Evolutionary conservation across 2,329 filamentous ascomycete species (phyloP), one percentile per base, ranked within the genome.

Genomic region (Pseudodiploospora longispora): DNA sequence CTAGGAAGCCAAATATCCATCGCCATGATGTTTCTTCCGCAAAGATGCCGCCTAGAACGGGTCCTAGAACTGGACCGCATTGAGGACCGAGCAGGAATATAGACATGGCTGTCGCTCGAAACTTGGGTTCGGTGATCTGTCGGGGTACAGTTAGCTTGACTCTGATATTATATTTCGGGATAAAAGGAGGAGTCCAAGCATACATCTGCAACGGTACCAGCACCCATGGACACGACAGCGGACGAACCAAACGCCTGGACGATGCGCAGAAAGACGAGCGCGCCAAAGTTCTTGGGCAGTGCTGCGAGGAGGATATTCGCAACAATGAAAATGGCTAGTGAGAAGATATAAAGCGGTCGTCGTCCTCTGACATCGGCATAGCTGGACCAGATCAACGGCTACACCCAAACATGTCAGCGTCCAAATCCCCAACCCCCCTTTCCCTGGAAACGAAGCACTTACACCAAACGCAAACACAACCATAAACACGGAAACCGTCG

Each of bases 401-500:
- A 32, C 4, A 27, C 27, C n/a, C 38, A 28, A 27, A 6, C 7
- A 33, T 33, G n/a, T 37, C 27, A 35, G 34, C 8, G 29, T 34
- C 27, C 10, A 10, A 19, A 19, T 19, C 19, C 19, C 19, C 19
- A 19, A 19, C 19, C 19, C 19, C 19, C 19, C 19, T 19, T 19
- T 19, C 19, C 38, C 19, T 8, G 3, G 7, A 27, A 19, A 31
- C 29, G 33, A 9, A 8, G 10, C 4, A 53, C 58, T 48, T 42
- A 62, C 58, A 6, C 60, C 61, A 10, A 71, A 41, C 10, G 66
- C 68, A 45, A 70, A 71, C 1, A 68, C 59, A 7, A 62, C 56
- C 65, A 67, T 69, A 50, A 69, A 71, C 4, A 70, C 61, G 1
- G 64, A 62, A n/a, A 71, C 66, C 0, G 68, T 68, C 3, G 59